Conservation (phyloP, 1,284 basidiomycete species). For the Caloboletus firmus region DNA sequence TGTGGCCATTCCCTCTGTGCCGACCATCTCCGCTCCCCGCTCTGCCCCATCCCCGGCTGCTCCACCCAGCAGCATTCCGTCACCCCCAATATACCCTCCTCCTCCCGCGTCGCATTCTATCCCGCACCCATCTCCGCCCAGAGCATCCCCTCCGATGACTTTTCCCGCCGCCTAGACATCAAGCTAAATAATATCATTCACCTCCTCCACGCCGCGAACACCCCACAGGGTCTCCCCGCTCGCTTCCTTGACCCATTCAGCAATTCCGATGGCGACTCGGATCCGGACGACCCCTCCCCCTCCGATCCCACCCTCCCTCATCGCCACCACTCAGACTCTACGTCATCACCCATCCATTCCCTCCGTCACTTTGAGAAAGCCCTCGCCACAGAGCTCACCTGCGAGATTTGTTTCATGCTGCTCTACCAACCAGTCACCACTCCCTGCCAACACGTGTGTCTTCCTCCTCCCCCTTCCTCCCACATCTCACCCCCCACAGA, state of each 20-base stretch:
- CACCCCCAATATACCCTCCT: constrained; percentile 33
- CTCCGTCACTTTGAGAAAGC: constrained; percentile 61
- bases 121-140: constrained; percentile 29
- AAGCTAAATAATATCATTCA: constrained; percentile 60
- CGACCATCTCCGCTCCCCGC: constrained; percentile 19
- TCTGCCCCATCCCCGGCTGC: constrained; percentile 27
- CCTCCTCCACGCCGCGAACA: constrained; percentile 39
- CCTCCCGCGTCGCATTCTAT: constrained; percentile 38
- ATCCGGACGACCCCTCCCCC: constrained; percentile 18
- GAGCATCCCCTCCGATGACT: constrained; percentile 1
- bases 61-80: constrained; percentile 14
- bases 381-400: constrained; percentile 73
- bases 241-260: constrained; percentile 20
- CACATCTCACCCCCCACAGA: constrained; percentile 47
- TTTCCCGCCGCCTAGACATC: constrained; percentile 49
- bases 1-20: constrained; percentile 59
- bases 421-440: constrained; percentile 88
- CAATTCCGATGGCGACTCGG: constrained; percentile 30
- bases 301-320: constrained; percentile 9
- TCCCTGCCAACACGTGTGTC: constrained; percentile 87
- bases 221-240: constrained; percentile 21
- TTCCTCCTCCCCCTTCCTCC: constrained; percentile 4
- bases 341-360: constrained; percentile 22
- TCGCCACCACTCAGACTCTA: constrained; percentile 23
- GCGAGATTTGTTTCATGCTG: constrained; percentile 88